A percentile compares a stretch with the other conserved stretches of the same genome.
Conservation (phyloP, 1,139 yeast genomes). For the Arxiozyma slooffiae region DNA sequence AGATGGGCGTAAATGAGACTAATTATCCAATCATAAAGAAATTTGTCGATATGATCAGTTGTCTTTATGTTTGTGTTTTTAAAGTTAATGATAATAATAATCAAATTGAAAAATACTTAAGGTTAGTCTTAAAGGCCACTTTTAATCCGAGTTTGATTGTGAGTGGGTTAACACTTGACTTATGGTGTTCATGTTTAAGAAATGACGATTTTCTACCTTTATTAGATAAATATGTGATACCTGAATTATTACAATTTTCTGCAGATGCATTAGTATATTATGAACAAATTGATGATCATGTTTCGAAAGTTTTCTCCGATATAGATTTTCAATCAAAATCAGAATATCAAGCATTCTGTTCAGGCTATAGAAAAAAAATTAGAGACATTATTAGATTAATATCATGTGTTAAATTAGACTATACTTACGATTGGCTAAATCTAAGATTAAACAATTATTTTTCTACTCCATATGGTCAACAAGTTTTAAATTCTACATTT, state of each 20-base stretch:
- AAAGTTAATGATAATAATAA: conserved; percentile 25
- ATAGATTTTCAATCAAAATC: conserved; percentile 83
- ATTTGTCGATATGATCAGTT: conserved; percentile 87
- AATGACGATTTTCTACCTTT: conserved; percentile 52
- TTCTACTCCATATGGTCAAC: conserved; percentile 60
- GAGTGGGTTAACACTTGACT: conserved; percentile 81
- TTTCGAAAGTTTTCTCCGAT: conserved; percentile 56
- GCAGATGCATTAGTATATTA: conserved; percentile 74
- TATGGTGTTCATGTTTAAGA: conserved; percentile 88
- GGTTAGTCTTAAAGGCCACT: conserved; percentile 70
- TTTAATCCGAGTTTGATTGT: conserved; percentile 79
- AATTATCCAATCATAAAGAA: conserved; percentile 74
- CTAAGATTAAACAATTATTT: conserved; percentile 63
- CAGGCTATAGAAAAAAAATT: conserved; percentile 71
- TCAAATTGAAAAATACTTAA: conserved; percentile 45
- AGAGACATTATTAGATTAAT: conserved; percentile 87
- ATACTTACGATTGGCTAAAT: conserved; percentile 75
- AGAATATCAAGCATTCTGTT: conserved; percentile 67
- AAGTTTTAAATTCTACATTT: conserved; percentile 47
- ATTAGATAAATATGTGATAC: conserved; percentile 40
- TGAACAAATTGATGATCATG: conserved; percentile 55
- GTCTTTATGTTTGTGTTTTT: conserved; percentile 52
- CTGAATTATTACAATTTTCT: conserved; percentile 63
- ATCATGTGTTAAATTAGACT: conserved; percentile 77
- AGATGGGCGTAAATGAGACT: conserved; percentile 69